These are phyloP conservation scores for Fusarium floridanum DNA, from an alignment of 2,329 filamentous ascomycete genomes.

Conservation along the genomic window DNA sequence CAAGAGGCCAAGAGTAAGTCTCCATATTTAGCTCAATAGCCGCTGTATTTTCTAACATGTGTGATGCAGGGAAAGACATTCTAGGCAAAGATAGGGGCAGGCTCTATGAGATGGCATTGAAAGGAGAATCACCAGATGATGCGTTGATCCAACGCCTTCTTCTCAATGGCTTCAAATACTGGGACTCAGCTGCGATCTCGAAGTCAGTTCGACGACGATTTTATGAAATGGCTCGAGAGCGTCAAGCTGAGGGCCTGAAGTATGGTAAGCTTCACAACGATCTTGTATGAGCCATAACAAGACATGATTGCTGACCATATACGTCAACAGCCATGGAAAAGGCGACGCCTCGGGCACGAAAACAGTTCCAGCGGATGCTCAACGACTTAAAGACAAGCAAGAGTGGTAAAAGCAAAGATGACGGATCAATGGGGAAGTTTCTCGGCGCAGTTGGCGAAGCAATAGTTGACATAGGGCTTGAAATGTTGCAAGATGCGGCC, in stretches of 20 bases:
- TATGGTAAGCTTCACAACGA: neutral
- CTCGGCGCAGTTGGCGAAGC: neutral
- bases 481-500: neutral
- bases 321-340: neutral
- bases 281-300: neutral
- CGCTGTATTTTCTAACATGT: too few species aligned
- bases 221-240: neutral
- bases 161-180: neutral
- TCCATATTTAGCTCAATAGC: too few species aligned
- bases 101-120: too few species aligned
- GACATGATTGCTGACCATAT: neutral
- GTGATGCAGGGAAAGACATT: too few species aligned
- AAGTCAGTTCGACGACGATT: neutral
- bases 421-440: neutral
- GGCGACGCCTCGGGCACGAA: neutral
- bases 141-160: too few species aligned
- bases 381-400: neutral
- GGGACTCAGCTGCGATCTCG: neutral
- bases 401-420: neutral
- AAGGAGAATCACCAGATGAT: too few species aligned
- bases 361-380: neutral
- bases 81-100: too few species aligned
- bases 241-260: neutral
- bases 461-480: neutral
- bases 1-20: too few species aligned